Base-by-base conservation (phyloP, 441 rosid species). In the Populus hybrid region DNA sequence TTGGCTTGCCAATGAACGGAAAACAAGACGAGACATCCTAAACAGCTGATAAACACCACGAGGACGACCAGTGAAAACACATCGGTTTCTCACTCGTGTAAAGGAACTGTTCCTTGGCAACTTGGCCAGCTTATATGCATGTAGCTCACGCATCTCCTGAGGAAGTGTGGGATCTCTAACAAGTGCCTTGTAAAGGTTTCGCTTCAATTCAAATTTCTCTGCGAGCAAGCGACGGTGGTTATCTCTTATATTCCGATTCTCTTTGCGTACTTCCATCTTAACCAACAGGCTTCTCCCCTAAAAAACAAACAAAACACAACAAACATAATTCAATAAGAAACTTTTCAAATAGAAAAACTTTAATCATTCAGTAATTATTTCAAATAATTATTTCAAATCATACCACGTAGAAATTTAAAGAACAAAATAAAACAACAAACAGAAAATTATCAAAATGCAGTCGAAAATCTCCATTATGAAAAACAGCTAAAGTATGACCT, bases 21-120 rank as follows among this genome's bases (percentile, higher is more conserved):
- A 86, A 69, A 86, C 85, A 61, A 86, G 78, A 64, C 86, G 86
- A 32, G 85, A 86, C 88, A 86, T 86, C 50, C 86, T 75, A 35
- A 83, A 85, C 30, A 76, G 18, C 67, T 78, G 36, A 32, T 80
- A 83, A 18, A 85, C 82, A 46, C 78, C 81, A 35, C 86, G 88
- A 69, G 88, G 36, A 18, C 86, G 84, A 42, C 85, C 88, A 0
- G 84, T 65, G 75, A 82, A 83, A 19, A 83, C 72, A 42, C 88
- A 85, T 1, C 86, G 68, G 75, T 85, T 85, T 34, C 84, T 71
- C 53, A 83, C 76, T 7, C 86, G 75, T 2, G 86, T 85, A 75
- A 83, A 83, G 65, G 88, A 85, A 67, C 86, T 82, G 76, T 83
- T 85, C 18, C 88, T 75, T 1, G 88, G 86, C 79, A 85, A 72